Conservation (phyloP, 192 early-diverging fungal species). For the Dispira parvispora region DNA sequence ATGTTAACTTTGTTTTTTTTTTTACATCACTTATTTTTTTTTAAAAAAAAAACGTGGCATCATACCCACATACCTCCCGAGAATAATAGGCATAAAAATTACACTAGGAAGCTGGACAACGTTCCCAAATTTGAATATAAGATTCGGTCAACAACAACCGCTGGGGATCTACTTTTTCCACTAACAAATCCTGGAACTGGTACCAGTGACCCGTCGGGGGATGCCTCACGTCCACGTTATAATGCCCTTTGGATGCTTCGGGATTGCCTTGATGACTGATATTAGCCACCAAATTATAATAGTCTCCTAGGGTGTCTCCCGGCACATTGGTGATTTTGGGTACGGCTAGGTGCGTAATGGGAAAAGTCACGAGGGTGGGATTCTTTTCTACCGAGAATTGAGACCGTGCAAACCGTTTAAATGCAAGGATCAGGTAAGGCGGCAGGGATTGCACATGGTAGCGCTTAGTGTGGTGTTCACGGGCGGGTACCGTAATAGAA, state of each 20-base stretch:
- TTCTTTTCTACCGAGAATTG: constrained; percentile 80
- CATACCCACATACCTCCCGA: too few species aligned
- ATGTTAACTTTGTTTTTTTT: too few species aligned
- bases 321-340: constrained; percentile 33
- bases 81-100: too few species aligned
- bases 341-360: constrained; percentile 75
- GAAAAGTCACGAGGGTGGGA: constrained; percentile 91
- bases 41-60: too few species aligned
- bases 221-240: constrained; percentile 68
- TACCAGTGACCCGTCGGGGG: constrained; percentile 79
- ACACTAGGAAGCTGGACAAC: too few species aligned
- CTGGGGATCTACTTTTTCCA: constrained; percentile 83
- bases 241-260: constrained; percentile 44
- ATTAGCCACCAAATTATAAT: constrained; percentile 81
- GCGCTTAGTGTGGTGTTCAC: constrained; percentile 31
- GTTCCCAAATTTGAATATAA: constrained; percentile 59
- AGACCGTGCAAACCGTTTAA: constrained; percentile 80
- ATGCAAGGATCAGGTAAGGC: constrained; percentile 73
- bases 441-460: constrained; percentile 66
- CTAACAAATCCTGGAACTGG: constrained; percentile 83
- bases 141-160: constrained; percentile 87
- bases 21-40: too few species aligned
- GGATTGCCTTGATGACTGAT: constrained; percentile 78
- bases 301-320: constrained; percentile 25
- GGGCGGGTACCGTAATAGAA: constrained; percentile 28